Conservation (phyloP, 176 grass and related monocot species). For the Musa beccarii region DNA sequence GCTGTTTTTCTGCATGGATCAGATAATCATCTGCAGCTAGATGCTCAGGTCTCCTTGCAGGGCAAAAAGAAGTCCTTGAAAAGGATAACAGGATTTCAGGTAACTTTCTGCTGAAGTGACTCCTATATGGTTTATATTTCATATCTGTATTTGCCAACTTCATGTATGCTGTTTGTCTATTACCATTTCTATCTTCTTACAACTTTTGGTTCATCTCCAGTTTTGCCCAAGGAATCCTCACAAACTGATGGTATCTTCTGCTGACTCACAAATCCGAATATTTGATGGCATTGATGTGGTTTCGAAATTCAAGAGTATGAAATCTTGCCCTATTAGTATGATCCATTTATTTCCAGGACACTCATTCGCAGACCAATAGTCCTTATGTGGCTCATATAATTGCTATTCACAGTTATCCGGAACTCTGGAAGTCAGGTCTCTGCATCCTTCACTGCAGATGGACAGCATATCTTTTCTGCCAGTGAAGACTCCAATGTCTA, state of each 20-base stretch:
- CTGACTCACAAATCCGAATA: conserved; percentile 71
- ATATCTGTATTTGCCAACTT: conserved; percentile 7
- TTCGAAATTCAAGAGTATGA: conserved; percentile 72
- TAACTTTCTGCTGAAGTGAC: conserved; percentile 21
- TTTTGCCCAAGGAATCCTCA: conserved; percentile 75
- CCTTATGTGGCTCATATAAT: not conserved
- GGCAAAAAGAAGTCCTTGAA: conserved; percentile 84
- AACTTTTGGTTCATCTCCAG: conserved; percentile 33
- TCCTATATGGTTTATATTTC: not conserved
- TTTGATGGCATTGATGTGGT: conserved; percentile 61
- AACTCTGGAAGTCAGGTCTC: conserved; percentile 48
- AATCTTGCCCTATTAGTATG: not conserved
- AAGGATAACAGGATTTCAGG: conserved; percentile 87
- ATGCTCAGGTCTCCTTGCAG: conserved; percentile 56
- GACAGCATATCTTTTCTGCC: conserved; percentile 74
- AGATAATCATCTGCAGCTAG: conserved; percentile 69
- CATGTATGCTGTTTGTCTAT: conserved; percentile 6
- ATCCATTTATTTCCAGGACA: not conserved
- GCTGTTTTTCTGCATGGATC: not conserved
- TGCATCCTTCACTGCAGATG: conserved; percentile 76
- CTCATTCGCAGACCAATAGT: not conserved
- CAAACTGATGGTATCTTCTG: conserved; percentile 85
- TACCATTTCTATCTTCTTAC: conserved; percentile 17
- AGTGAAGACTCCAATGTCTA: conserved; percentile 63
- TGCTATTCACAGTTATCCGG: conserved; percentile 30